Base-by-base conservation (phyloP, 805 yeast genomes). In the Lachancea fermentati region DNA sequence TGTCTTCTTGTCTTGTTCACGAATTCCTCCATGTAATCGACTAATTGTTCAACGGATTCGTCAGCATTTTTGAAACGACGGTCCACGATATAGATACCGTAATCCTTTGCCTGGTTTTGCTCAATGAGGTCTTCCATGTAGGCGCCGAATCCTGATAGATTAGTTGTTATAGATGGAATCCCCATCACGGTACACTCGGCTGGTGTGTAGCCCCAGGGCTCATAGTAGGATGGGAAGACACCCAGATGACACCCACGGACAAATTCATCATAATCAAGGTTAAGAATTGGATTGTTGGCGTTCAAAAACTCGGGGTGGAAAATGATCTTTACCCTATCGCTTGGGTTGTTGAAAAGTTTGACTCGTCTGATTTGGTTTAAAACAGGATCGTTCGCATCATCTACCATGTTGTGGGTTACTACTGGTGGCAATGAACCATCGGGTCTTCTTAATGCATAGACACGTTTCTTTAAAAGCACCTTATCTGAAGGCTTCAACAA, bases 101-200 rank as follows among this genome's bases (percentile, higher is more conserved):
- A 93, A 66, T 93, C 97, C 45, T 83, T 76, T 14, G 97, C 83
- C 47, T 62, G 67, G 34, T 62, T 56, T 55, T 86, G 85, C 60
- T 91, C 97, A 61, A 91, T 91, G 48, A 91, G 72, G 62, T 91
- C 97, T 66, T 91, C 98, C 97, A 91, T 91, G 68, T 91, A 91
- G 50, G 97, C 94, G 36, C 98, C 98, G 60, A 91, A 91, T 1
- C 98, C 98, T 2, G 96, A 86, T 45, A 91, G 68, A 62, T 91
- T 91, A 31, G 98, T 91, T 8, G 98, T 91, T 56, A 91, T 85
- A 5, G 96, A 86, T 13, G 98, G 98, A 44, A 93, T 95, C 42
- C 98, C 98, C 98, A 91, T 91, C 17, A 93, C 98, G 0, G 98
- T 91, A 70, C 98, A 93, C 63, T 91, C 98, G 6, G 97, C 97